Conservation (phyloP, 2,329 filamentous ascomycete genomes). For the Penicillium sp. region DNA sequence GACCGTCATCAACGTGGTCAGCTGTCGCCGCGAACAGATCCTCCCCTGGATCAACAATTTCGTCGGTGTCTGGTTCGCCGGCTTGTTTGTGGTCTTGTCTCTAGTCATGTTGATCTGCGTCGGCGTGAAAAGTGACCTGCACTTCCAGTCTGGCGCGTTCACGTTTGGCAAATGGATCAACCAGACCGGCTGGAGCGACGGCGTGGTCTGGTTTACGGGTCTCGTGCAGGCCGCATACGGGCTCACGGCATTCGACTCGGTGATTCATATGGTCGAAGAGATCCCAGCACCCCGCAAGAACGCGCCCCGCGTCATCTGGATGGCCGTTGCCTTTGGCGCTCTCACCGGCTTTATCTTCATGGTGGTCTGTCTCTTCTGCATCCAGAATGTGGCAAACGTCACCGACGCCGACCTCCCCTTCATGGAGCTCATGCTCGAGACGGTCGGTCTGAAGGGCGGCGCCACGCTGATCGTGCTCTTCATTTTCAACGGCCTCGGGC, state of each 20-base stretch:
- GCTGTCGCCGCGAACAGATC: conserved; percentile 50
- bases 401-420: conserved; percentile 48
- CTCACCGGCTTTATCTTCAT: conserved; percentile 53
- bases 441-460: conserved; percentile 43
- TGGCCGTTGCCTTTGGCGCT: conserved; percentile 52
- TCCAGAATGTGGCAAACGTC: conserved; percentile 47
- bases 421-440: conserved; percentile 48
- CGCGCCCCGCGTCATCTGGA: conserved; percentile 53
- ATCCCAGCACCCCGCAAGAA: conserved; percentile 53
- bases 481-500: conserved; percentile 56
- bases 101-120: conserved; percentile 54
- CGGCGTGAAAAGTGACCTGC: conserved; percentile 44
- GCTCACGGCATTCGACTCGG: conserved; percentile 57
- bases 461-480: conserved; percentile 54
- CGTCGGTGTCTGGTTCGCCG: conserved; percentile 53
- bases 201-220: conserved; percentile 58
- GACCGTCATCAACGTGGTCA: conserved; percentile 52
- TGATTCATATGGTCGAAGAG: conserved; percentile 59
- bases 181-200: conserved; percentile 53
- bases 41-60: conserved; percentile 57
- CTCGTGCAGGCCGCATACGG: conserved; percentile 58
- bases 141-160: conserved; percentile 52
- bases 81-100: conserved; percentile 53
- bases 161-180: conserved; percentile 55
- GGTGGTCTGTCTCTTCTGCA: conserved; percentile 53